Conservation (phyloP, 1,284 basidiomycete genomes). For the Ustilago lituana region DNA sequence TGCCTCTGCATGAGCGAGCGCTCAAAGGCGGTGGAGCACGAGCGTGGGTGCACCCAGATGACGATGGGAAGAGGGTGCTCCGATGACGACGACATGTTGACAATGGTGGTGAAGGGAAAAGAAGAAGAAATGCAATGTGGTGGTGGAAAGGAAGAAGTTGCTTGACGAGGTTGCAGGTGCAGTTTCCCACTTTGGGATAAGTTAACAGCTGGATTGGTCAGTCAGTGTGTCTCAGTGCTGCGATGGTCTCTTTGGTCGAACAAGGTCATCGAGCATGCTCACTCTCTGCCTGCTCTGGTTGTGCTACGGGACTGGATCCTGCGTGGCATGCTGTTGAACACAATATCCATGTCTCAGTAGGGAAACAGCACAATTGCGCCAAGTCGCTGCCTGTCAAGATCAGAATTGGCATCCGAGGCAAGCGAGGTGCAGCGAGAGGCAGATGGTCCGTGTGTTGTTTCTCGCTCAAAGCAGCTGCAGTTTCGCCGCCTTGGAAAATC, state of each 20-base stretch:
- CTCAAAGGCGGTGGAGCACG: constrained; percentile 61
- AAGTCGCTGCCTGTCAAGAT: constrained; percentile 5
- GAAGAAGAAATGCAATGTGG: neutral
- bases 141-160: neutral
- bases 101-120: neutral
- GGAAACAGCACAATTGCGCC: too few relatives aligned
- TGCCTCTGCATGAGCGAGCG: constrained; percentile 59
- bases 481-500: too few relatives aligned
- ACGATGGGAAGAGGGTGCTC: constrained; percentile 48
- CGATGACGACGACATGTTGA: constrained; percentile 21
- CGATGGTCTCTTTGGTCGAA: too few relatives aligned
- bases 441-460: constrained; percentile 23
- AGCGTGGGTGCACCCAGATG: constrained; percentile 59
- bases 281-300: too few relatives aligned
- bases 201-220: too few relatives aligned
- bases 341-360: too few relatives aligned
- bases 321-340: too few relatives aligned
- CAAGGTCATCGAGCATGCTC: too few relatives aligned
- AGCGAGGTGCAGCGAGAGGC: constrained; percentile 11
- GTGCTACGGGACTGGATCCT: too few relatives aligned
- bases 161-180: neutral
- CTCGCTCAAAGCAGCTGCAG: too few relatives aligned
- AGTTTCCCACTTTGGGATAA: too few relatives aligned
- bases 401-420: constrained; percentile 8
- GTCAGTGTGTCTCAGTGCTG: too few relatives aligned